Evolutionary conservation across 2,329 filamentous ascomycete species (phyloP).

Genomic region (Microascus cirrosus): DNA sequence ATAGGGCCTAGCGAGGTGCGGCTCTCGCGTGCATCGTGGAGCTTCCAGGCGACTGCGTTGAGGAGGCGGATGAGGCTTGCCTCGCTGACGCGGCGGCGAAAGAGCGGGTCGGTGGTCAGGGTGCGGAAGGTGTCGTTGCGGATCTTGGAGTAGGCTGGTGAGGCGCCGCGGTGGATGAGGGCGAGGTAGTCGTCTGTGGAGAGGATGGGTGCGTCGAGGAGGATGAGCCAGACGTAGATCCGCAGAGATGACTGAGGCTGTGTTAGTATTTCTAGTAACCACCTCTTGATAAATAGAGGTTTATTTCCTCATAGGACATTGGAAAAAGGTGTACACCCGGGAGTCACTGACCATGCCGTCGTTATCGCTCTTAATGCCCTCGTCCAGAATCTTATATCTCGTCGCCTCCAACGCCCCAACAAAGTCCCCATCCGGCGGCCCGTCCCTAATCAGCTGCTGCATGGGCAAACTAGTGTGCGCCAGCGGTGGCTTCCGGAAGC

Average conservation of each 20-base stretch:
- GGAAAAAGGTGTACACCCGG: not conserved
- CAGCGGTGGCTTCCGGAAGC: conserved; percentile 22
- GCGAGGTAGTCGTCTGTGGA: conserved; percentile 80
- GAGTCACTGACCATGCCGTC: conserved; percentile 63
- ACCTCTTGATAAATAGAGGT: not conserved
- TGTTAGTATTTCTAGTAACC: not conserved
- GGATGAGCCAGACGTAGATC: conserved; percentile 92
- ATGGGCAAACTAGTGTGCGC: conserved; percentile 50
- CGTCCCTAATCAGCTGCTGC: conserved; percentile 69
- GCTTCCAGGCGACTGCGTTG: conserved; percentile 89
- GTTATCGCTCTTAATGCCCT: conserved; percentile 64
- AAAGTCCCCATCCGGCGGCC: conserved; percentile 62
- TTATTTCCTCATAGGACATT: not conserved
- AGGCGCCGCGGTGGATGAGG: conserved; percentile 85
- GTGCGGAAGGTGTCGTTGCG: conserved; percentile 98
- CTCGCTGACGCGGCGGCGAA: conserved; percentile 88
- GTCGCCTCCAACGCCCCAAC: conserved; percentile 56
- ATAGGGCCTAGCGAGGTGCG: conserved; percentile 8
- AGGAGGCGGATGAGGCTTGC: conserved; percentile 88
- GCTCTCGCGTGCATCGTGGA: conserved; percentile 65
- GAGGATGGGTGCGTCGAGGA: conserved; percentile 78
- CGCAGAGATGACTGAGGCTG: conserved; percentile 68
- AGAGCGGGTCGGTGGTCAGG: conserved; percentile 91
- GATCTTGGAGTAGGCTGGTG: conserved; percentile 92
- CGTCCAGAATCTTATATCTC: conserved; percentile 61